These are phyloP conservation scores for Yamadazyma oceani DNA, from an alignment of 1,139 yeast genomes.

Conservation along the genomic window DNA sequence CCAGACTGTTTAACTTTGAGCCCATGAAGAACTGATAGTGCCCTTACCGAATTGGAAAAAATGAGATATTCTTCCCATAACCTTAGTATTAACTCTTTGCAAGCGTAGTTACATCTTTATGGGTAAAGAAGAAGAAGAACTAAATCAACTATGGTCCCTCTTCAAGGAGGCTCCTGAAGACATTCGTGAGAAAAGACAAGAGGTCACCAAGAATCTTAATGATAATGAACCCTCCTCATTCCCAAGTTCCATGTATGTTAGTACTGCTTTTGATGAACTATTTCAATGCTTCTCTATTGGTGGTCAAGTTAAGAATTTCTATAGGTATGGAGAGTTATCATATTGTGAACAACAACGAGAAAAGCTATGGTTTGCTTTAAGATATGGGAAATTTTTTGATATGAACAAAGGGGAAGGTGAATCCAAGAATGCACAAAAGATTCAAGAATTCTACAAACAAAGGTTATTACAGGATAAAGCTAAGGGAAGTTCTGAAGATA, in stretches of 20 bases:
- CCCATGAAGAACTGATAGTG: too few species aligned
- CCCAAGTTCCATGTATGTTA: conserved; percentile 39
- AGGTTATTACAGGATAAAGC: conserved; percentile 60
- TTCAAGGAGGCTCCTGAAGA: conserved; percentile 39
- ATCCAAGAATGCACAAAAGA: conserved; percentile 48
- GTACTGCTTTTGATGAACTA: conserved; percentile 84
- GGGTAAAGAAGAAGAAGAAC: conserved; percentile 30
- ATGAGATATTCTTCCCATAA: too few species aligned
- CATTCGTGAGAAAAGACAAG: conserved; percentile 31
- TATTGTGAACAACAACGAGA: conserved; percentile 68
- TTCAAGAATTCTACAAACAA: conserved; percentile 71
- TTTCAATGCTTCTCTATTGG: conserved; percentile 86
- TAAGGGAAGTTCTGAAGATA: conserved; percentile 75
- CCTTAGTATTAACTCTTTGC: too few species aligned
- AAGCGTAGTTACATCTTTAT: too few species aligned
- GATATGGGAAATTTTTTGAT: conserved; percentile 42
- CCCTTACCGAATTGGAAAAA: too few species aligned
- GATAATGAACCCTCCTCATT: conserved; percentile 31
- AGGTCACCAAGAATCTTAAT: conserved; percentile 27
- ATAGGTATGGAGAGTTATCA: conserved; percentile 76
- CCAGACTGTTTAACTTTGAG: too few species aligned
- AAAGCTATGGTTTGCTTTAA: conserved; percentile 79
- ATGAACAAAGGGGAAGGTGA: conserved; percentile 39
- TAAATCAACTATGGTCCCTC: conserved; percentile 33
- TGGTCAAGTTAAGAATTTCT: conserved; percentile 80